A percentile compares a stretch with the other conserved stretches of the same genome.
Evolutionary conservation across 495 filamentous ascomycete genomes (phyloP).

Genomic region (Chaetomium cochliodes): DNA sequence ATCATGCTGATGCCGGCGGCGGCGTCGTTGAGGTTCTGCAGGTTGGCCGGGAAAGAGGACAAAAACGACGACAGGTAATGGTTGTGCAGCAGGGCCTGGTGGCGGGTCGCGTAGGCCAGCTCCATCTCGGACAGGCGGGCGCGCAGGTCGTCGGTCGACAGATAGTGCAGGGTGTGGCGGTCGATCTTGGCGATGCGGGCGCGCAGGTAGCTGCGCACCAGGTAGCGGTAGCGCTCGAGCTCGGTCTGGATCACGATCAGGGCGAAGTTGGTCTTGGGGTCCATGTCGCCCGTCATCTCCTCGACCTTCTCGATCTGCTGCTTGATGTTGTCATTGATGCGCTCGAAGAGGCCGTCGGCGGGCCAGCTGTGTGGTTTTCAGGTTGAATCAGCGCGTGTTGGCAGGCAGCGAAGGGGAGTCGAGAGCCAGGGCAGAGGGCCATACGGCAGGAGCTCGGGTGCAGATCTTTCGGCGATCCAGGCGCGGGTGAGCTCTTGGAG

Average conservation of each 20-base stretch:
- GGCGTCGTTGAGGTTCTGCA: slow-evolving; percentile 86
- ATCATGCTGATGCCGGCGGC: slow-evolving; percentile 90
- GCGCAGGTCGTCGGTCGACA: slow-evolving; percentile 47
- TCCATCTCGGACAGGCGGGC: slow-evolving; percentile 69
- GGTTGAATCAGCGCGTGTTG: slow-evolving; percentile 19
- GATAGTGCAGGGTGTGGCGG: slow-evolving; percentile 62
- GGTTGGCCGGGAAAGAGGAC: slow-evolving; percentile 66
- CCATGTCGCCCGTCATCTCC: slow-evolving; percentile 73
- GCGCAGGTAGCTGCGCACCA: slow-evolving; percentile 80
- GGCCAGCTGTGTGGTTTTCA: slow-evolving; percentile 49
- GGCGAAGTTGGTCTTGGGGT: slow-evolving; percentile 83
- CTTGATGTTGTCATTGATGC: slow-evolving; percentile 72
- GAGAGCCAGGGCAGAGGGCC: slow-evolving; percentile 5
- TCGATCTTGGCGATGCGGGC: slow-evolving; percentile 87
- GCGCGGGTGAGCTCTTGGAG: slow-evolving; percentile 85
- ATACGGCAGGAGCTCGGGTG: slow-evolving; percentile 72
- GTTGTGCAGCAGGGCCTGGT: slow-evolving; percentile 74
- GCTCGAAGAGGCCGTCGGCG: slow-evolving; percentile 56
- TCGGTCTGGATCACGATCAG: slow-evolving; percentile 97
- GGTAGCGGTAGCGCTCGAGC: slow-evolving; percentile 86
- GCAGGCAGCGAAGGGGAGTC: background rate
- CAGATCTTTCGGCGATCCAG: slow-evolving; percentile 87
- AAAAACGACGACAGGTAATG: slow-evolving; percentile 85
- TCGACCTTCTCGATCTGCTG: slow-evolving; percentile 68
- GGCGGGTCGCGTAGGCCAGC: slow-evolving; percentile 71